A percentile compares a stretch with the other conserved stretches of the same genome.
These are phyloP conservation scores for Magnolia kwangsiensis DNA, from an alignment of 164 flowering plant species.

Conservation along the genomic window DNA sequence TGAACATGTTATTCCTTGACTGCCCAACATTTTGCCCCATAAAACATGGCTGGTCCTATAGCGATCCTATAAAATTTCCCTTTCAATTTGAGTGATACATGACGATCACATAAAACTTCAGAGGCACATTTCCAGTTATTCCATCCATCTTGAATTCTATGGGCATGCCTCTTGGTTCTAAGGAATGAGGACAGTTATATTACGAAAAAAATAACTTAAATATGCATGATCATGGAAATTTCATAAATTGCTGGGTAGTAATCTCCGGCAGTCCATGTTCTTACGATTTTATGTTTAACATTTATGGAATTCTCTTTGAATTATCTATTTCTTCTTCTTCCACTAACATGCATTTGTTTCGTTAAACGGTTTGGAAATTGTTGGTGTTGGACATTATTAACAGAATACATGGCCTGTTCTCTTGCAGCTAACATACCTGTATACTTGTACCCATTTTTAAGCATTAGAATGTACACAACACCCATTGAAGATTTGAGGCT, in stretches of 20 bases:
- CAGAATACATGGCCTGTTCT: neutral
- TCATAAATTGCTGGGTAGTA: neutral
- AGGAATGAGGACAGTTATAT: neutral
- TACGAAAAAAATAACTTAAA: too few relatives aligned
- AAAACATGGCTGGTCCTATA: too few relatives aligned
- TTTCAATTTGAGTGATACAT: too few relatives aligned
- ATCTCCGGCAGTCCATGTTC: neutral
- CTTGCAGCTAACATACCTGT: conserved; percentile 89
- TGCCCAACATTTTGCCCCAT: too few relatives aligned
- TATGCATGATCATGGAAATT: neutral
- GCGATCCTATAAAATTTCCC: too few relatives aligned
- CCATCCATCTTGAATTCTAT: too few relatives aligned
- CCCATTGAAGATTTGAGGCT: conserved; percentile 93
- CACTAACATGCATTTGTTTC: neutral
- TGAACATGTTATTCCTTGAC: too few relatives aligned
- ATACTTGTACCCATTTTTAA: conserved; percentile 85
- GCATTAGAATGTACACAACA: conserved; percentile 77
- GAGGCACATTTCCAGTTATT: too few relatives aligned
- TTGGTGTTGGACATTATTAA: neutral
- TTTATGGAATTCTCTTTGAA: neutral
- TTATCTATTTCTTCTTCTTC: neutral
- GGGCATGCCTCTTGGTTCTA: too few relatives aligned
- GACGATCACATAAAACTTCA: too few relatives aligned
- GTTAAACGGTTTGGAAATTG: neutral
- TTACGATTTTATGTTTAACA: neutral